phyloP scores from a whole-genome alignment of 108 stramenopile species.

The Epithemia pelagica region DNA sequence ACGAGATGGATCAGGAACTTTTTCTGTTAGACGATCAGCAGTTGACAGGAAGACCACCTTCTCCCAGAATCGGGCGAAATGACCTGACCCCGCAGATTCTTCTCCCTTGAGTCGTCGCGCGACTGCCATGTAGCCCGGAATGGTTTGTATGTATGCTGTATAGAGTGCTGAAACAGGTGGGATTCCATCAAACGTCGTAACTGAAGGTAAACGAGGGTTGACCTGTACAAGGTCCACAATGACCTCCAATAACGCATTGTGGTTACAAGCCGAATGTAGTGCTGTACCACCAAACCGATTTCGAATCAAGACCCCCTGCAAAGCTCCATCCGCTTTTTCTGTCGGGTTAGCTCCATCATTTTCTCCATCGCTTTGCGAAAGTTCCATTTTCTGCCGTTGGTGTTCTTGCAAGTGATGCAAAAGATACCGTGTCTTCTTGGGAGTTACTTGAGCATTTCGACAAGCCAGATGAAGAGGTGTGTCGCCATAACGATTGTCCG shows the following conservation, averaged over 20 bases:
- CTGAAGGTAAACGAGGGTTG: slow-evolving; percentile 16
- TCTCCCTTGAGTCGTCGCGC: slow-evolving; percentile 3
- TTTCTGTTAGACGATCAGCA: slow-evolving; percentile 5
- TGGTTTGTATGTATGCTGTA: slow-evolving; percentile 33
- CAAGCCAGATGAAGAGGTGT: slow-evolving; percentile 35
- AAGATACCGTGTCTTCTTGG: slow-evolving; percentile 16
- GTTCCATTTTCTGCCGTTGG: too few species aligned
- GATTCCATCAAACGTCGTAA: slow-evolving; percentile 20
- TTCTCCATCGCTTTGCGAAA: too few species aligned
- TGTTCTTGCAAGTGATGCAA: slow-evolving; percentile 21
- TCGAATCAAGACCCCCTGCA: slow-evolving; percentile 25
- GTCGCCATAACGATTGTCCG: slow-evolving; percentile 19
- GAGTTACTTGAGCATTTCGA: slow-evolving; percentile 21
- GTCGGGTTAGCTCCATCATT: too few species aligned
- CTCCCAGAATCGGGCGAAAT: slow-evolving; percentile 36
- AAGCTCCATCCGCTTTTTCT: too few species aligned
- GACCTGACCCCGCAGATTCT: slow-evolving; percentile 5
- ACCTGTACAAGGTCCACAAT: slow-evolving; percentile 18
- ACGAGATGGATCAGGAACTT: not conserved
- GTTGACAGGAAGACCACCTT: slow-evolving; percentile 25
- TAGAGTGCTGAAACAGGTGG: slow-evolving; percentile 28
- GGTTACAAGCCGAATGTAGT: slow-evolving; percentile 34
- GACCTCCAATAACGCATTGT: slow-evolving; percentile 24
- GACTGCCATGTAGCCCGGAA: slow-evolving; percentile 10
- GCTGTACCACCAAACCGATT: slow-evolving; percentile 36